Base-by-base conservation (phyloP, 2,329 filamentous ascomycete genomes). In the Parasarocladium wereldwijsianum region DNA sequence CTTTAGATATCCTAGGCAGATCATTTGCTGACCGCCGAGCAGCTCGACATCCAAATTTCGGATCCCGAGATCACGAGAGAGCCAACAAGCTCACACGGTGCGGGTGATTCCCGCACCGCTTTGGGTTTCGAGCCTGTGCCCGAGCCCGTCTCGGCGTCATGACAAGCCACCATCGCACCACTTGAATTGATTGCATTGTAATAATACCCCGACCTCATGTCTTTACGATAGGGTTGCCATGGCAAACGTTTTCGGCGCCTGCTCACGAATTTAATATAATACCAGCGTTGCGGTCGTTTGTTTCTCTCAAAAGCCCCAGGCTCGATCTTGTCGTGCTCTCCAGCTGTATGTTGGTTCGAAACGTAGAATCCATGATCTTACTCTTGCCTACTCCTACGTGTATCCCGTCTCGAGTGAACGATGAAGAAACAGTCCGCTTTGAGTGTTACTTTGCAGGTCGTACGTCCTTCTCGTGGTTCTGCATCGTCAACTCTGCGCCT, bases 41-140 rank as follows among this genome's bases (percentile, higher is more conserved):
- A 82, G 76, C 65, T 86, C 41, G 80, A 86, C 42, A 82, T 86
- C 28, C 78, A 85, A 54, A 81, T 86, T 34, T 75, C 78, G 4
- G 79, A 86, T 47, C 80, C 81, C 2, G 76, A 82, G 41, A 72
- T 84, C 35, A 68, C 65, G 3, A 57, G 62, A 4, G 63, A 60
- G 27, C 57, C 54, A 8, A n/a, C n/a, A n/a, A 66, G 58, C 35
- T 66, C 58, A 8, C 37, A 44, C 10, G 47, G 46, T 13, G 52
- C 58, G 2, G 54, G 52, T 20, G 53, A 52, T 29, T 53, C 54
- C 12, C 41, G 43, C 28, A 49, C 46, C 17, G 49, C 40, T 8
- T 31, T 55, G 23, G 43, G 50, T 23, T 19, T 58, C 44, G 43
- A 57, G 45, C 42, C 46, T 13, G 36, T 39, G 4, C 6, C 31